Percentiles rank a stretch among this genome's conserved stretches.
Evolutionary conservation across 2,329 filamentous ascomycete genomes (phyloP).

Genomic region (Sphaerostilbella broomeana): DNA sequence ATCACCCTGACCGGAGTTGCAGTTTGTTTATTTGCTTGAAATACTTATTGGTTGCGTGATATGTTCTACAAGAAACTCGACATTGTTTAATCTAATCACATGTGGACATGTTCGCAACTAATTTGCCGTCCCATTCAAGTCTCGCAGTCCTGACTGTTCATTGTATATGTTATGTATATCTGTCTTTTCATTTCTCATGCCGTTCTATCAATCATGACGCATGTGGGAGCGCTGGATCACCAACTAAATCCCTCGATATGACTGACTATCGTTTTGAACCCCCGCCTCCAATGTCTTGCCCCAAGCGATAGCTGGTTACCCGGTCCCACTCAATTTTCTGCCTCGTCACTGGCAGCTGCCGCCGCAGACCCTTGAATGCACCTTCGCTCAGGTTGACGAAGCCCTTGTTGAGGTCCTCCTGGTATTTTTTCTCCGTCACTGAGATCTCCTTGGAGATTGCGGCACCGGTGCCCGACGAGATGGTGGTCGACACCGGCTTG

Average conservation of each 20-base stretch:
- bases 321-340: constrained; percentile 99
- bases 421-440: constrained; percentile 79
- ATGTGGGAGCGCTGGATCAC: constrained; percentile 4
- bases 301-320: constrained; percentile 83
- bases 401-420: constrained; percentile 89
- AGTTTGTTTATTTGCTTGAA: no score
- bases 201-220: constrained; percentile 7
- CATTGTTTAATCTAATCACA: no score
- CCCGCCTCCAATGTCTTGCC: constrained; percentile 70
- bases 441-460: constrained; percentile 75
- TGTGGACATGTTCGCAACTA: no score
- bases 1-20: no score
- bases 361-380: constrained; percentile 85
- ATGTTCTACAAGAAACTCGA: no score
- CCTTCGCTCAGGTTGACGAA: constrained; percentile 87
- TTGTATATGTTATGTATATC: no score
- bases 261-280: constrained; percentile 49
- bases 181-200: constrained; percentile 8
- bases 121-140: no score
- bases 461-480: constrained; percentile 56
- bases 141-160: neutral
- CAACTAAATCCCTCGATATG: constrained; percentile 1
- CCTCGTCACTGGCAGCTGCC: constrained; percentile 90
- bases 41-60: no score
- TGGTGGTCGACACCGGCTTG: constrained; percentile 60